Evolutionary conservation across 108 stramenopile genomes (phyloP).

Genomic region (Cylindrotheca closterium): DNA sequence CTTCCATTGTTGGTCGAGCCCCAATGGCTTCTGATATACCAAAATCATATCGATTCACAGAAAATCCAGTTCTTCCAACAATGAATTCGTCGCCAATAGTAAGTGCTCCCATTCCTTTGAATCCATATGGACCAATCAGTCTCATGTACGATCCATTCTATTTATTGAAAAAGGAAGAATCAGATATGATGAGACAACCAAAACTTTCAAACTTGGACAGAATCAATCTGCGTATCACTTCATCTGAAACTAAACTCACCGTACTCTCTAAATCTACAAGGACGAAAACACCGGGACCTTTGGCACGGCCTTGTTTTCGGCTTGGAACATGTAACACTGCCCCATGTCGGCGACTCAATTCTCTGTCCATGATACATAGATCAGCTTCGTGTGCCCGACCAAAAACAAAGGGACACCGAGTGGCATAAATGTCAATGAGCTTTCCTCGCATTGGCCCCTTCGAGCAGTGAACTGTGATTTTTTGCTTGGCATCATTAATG

Average conservation of each 20-base stretch:
- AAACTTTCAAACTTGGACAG: too few relatives aligned
- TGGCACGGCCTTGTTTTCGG: conserved; percentile 19
- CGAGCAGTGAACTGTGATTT: conserved; percentile 84
- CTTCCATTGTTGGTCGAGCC: conserved; percentile 94
- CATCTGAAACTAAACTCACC: conserved; percentile 52
- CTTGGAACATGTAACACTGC: conserved; percentile 74
- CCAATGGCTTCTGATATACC: conserved; percentile 95
- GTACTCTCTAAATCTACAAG: conserved; percentile 88
- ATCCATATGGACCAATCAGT: conserved; percentile 81
- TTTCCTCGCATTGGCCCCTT: conserved; percentile 89
- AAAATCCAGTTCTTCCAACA: conserved; percentile 97
- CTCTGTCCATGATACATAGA: conserved; percentile 89
- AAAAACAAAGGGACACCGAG: conserved; percentile 83
- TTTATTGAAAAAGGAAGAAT: conserved; percentile 11
- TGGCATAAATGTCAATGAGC: conserved; percentile 74
- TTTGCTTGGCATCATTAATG: conserved; percentile 79
- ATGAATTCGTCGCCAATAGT: conserved; percentile 91
- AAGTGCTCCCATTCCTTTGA: conserved; percentile 80
- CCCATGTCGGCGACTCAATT: conserved; percentile 84
- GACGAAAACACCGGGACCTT: conserved; percentile 57
- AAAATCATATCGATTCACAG: conserved; percentile 95
- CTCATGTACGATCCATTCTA: conserved; percentile 92
- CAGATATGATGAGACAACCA: neutral
- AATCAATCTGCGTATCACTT: neutral
- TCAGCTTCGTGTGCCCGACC: conserved; percentile 90